These are phyloP conservation scores for Boletus insuetus DNA, from an alignment of 768 basidiomycete species.

Conservation along the genomic window DNA sequence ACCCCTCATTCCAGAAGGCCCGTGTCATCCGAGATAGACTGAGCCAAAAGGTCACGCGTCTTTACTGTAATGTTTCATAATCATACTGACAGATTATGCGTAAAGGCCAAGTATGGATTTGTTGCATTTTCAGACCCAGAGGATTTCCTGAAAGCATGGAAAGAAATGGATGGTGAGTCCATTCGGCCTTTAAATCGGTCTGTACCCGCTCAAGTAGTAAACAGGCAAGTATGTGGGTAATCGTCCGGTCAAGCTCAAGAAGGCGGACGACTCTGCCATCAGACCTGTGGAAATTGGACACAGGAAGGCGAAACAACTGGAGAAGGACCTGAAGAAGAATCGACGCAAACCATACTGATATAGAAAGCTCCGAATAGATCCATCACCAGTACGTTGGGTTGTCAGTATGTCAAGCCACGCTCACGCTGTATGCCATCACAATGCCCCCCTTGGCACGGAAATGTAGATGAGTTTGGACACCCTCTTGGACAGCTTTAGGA, in stretches of 20 bases:
- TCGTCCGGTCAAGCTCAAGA: constrained; percentile 93
- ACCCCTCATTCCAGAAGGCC: constrained; percentile 90
- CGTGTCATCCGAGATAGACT: constrained; percentile 93
- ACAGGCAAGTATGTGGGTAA: constrained; percentile 98
- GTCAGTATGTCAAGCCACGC: constrained; percentile 22
- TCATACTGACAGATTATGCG: constrained; percentile 3
- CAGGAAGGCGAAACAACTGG: constrained; percentile 86
- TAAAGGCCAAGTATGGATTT: constrained; percentile 93
- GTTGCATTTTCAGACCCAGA: constrained; percentile 98
- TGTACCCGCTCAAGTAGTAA: constrained; percentile 2
- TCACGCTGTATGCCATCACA: constrained; percentile 17
- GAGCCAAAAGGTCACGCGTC: constrained; percentile 77
- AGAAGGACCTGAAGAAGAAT: constrained; percentile 90
- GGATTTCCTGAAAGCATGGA: constrained; percentile 98
- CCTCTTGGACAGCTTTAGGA: not conserved
- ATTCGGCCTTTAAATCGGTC: not conserved
- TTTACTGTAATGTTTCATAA: not conserved
- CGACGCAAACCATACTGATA: constrained; percentile 76
- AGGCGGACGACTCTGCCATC: constrained; percentile 84
- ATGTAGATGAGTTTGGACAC: constrained; percentile 9
- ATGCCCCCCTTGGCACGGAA: constrained; percentile 2
- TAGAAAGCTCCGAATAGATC: not conserved
- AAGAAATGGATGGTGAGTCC: constrained; percentile 93
- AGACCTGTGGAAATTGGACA: constrained; percentile 92
- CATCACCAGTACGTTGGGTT: constrained; percentile 29